Evolutionary conservation across 164 flowering plant genomes (phyloP), one percentile per base, ranked within the genome.

Genomic region (Houttuynia cordata): DNA sequence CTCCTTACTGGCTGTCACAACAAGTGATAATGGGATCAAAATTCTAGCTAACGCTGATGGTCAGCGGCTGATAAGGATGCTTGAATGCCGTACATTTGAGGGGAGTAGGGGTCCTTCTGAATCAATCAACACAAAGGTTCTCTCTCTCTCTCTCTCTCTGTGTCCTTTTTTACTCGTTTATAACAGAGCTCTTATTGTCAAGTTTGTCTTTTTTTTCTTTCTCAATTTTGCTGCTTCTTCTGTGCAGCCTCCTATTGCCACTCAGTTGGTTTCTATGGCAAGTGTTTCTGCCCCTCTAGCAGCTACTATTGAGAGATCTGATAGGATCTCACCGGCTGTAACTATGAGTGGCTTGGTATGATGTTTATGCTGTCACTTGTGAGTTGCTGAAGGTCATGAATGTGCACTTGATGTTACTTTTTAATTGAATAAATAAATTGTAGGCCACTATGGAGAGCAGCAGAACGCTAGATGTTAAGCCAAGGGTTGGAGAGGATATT

Each of bases 21-120:
- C 73, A 24, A 66, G 54, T 24, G 75, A 75, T 49, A 69, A 67
- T 67, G 78, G 75, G 21, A 51, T 75, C 66, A 75, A 75, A 55
- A 67, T 75, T 10, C 60, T 75, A 41, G 78, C 75, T 23, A 75
- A 72, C 51, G 51, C 69, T 25, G 78, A 67, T 66, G 78, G 78
- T 23, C 70, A 61, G 37, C 57, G 70, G 20, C 42, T 67, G 60
- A 67, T 67, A 20, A 61, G 65, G 61, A 67, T 67, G 70, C 70
- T 67, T 13, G 70, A 67, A 24, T 61, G 34, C 55, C 62, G 70
- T 20, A 54, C 64, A 3, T 67, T 61, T 61, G 70, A 67, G 49
- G 65, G 64, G 37, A 10, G 61, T 56, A 50, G 70, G 39, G 70
- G 64, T 17, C 64, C 65, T 47, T 56, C 65, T 50, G 70, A 67